These are phyloP conservation scores for Eremothecium cymbalariae DNA, from an alignment of 1,139 yeast genomes.

Conservation along the genomic window DNA sequence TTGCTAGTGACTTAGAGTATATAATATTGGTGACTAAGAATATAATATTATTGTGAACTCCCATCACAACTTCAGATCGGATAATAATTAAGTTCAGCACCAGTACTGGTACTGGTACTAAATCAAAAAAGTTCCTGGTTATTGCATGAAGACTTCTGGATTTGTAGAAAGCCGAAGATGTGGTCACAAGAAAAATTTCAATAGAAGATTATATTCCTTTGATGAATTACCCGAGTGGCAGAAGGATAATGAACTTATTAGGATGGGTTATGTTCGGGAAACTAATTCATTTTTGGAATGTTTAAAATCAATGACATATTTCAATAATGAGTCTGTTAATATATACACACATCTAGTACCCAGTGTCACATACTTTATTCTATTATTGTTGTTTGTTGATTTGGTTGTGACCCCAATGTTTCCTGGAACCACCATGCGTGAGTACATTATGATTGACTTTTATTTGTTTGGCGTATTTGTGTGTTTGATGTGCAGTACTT, in stretches of 20 bases:
- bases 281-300: slow-evolving; percentile 49
- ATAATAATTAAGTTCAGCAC: too few species aligned
- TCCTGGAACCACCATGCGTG: slow-evolving; percentile 41
- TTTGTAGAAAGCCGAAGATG: too few species aligned
- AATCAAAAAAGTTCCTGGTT: too few species aligned
- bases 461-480: slow-evolving; percentile 45
- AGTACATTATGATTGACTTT: slow-evolving; percentile 37
- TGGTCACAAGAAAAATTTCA: too few species aligned
- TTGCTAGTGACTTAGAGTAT: too few species aligned
- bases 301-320: slow-evolving; percentile 48
- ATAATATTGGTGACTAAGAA: too few species aligned
- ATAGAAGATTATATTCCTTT: slow-evolving; percentile 26
- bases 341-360: slow-evolving; percentile 77
- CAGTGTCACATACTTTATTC: slow-evolving; percentile 37
- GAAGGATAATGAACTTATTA: slow-evolving; percentile 69
- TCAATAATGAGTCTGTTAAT: slow-evolving; percentile 79
- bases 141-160: too few species aligned
- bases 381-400: slow-evolving; percentile 26
- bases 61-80: too few species aligned
- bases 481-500: slow-evolving; percentile 68
- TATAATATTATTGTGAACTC: too few species aligned
- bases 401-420: slow-evolving; percentile 36
- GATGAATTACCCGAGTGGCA: slow-evolving; percentile 73
- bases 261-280: slow-evolving; percentile 64
- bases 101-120: too few species aligned